Base-by-base conservation (phyloP, 108 stramenopile species). In the Aurantiochytrium sp. region DNA sequence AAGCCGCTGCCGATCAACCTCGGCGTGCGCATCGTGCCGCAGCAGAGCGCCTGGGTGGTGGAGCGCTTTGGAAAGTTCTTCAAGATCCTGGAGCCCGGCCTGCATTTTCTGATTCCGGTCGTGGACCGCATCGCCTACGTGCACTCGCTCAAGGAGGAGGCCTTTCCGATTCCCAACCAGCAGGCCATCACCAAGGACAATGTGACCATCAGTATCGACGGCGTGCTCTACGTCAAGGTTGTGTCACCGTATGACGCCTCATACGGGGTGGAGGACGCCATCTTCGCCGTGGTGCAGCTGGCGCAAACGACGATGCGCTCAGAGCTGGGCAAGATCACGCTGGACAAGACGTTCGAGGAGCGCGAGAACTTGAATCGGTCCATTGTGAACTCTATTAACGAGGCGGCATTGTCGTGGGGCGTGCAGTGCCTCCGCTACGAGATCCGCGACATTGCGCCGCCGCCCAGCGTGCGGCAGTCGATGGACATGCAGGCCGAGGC, bases 401-500 rank as follows among this genome's bases (percentile, higher is more conserved):
- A 89, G 17, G 86, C 89, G 19, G 87, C 87, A n/a, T 4, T 34
- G 10, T 36, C 86, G 37, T 89, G 89, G 89, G 89, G 89, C 39
- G 85, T 87, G 21, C 55, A 69, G 53, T 87, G 86, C 52, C 86
- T 87, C 15, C 86, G 86, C 19, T 87, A 87, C 87, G 89, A 89
- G 68, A 87, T 89, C 31, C 86, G 87, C 15, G 89, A 89, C 22
- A 89, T 89, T 24, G 37, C 86, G 21, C 89, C 89, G 8, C 73
- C 88, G 15, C 48, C 50, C 37, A 39, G 36, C 59, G 86, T 89
- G 2, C 68, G 86, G 36, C 50, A 36, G 27, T 85, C 89, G 10
- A 89, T 89, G 89, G 89, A 89, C 50, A 55, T 89, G 87, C 89
- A 89, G 52, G 87, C 87, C 21, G 87, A 89, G 39, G 89, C 89